phyloP scores from a whole-genome alignment of 768 basidiomycete genomes.

The Mycena albidolilacea region DNA sequence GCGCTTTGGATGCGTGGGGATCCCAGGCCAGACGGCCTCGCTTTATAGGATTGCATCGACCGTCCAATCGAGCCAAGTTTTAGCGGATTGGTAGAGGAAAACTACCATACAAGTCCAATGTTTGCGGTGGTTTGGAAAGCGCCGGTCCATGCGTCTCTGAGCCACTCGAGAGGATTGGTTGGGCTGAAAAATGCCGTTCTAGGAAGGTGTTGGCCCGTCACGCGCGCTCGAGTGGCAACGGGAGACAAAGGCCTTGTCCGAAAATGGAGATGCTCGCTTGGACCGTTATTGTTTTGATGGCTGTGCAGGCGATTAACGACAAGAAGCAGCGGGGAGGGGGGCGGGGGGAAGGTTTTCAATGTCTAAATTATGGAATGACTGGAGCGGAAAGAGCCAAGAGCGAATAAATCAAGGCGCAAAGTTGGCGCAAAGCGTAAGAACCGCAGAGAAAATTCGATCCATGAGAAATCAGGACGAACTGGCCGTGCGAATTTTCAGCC shows the following conservation, averaged over 20 bases:
- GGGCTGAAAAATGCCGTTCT: slow-evolving; percentile 15
- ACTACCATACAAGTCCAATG: slow-evolving; percentile 34
- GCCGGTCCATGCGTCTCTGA: slow-evolving; percentile 30
- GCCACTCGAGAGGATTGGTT: slow-evolving; percentile 36
- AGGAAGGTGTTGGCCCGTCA: slow-evolving; percentile 18
- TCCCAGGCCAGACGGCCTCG: not conserved
- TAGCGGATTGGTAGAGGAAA: slow-evolving; percentile 26
- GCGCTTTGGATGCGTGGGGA: slow-evolving; percentile 23
- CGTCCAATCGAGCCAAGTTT: not conserved
- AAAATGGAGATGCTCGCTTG: slow-evolving; percentile 19
- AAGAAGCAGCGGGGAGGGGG: no score
- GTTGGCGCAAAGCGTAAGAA: no score
- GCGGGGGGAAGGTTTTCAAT: no score
- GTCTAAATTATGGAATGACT: no score
- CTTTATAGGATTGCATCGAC: slow-evolving; percentile 29
- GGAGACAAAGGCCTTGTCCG: slow-evolving; percentile 8
- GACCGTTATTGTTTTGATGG: slow-evolving; percentile 30
- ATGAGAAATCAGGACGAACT: no score
- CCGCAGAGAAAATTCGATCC: no score
- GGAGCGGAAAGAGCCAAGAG: no score
- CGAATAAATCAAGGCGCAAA: no score
- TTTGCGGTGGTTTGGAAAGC: slow-evolving; percentile 29
- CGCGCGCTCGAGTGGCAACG: slow-evolving; percentile 24
- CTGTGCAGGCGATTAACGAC: slow-evolving; percentile 8
- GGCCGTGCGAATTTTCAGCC: no score